phyloP scores from a whole-genome alignment of 2,329 filamentous ascomycete species.

The Venturia nashicola region DNA sequence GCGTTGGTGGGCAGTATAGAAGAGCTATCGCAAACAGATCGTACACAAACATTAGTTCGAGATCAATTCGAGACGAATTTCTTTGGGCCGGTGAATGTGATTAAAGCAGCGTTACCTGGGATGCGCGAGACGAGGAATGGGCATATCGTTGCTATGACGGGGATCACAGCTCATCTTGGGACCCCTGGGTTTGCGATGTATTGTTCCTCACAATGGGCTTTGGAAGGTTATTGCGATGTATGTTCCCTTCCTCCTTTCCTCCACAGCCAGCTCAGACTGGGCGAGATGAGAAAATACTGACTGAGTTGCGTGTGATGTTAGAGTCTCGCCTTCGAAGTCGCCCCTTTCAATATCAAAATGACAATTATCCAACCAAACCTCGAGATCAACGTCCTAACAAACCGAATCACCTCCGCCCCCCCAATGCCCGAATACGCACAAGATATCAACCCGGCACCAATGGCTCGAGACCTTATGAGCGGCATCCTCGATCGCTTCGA shows the following conservation, averaged over 20 bases:
- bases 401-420: conserved; percentile 74
- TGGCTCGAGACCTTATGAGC: conserved; percentile 70
- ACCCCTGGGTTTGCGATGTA: conserved; percentile 87
- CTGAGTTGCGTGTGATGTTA: conserved; percentile 14
- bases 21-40: conserved; percentile 63
- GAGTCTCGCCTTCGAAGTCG: conserved; percentile 83
- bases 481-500: conserved; percentile 68
- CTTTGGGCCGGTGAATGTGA: conserved; percentile 92
- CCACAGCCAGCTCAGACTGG: not conserved
- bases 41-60: conserved; percentile 66
- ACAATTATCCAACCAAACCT: conserved; percentile 94
- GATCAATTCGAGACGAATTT: conserved; percentile 93
- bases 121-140: conserved; percentile 72
- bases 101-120: conserved; percentile 72
- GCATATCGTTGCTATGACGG: conserved; percentile 81
- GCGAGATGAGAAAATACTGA: not conserved
- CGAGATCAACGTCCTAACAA: conserved; percentile 78
- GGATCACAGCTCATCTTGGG: conserved; percentile 82
- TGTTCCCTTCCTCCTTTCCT: conserved; percentile 9
- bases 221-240: conserved; percentile 90
- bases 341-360: conserved; percentile 92
- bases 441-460: conserved; percentile 61
- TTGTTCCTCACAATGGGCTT: conserved; percentile 83
- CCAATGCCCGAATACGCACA: conserved; percentile 58
- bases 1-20: conserved; percentile 85